Conservation (phyloP, 1,284 basidiomycete genomes). For the Apiotrichum siamense region DNA sequence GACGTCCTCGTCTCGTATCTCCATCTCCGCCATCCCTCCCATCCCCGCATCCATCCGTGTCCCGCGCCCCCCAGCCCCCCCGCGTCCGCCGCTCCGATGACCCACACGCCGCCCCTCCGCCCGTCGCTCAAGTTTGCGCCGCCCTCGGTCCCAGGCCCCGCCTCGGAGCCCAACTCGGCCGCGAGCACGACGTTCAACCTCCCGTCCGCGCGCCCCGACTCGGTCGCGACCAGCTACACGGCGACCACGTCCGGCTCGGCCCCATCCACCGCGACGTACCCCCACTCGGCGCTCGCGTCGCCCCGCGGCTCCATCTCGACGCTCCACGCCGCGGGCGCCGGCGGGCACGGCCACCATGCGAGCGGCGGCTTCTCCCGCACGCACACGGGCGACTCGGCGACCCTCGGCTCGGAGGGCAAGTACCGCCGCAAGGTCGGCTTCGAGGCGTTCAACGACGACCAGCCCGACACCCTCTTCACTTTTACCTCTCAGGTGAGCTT, state of each 20-base stretch:
- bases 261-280: background rate
- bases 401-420: conserved; percentile 41
- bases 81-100: background rate
- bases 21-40: background rate
- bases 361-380: conserved; percentile 14
- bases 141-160: too few species aligned
- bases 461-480: conserved; percentile 48
- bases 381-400: conserved; percentile 4
- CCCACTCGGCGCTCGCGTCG: background rate
- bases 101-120: background rate
- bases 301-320: conserved; percentile 3
- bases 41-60: background rate
- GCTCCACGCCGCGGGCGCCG: background rate
- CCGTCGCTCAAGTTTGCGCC: conserved; percentile 9
- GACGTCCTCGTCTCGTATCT: background rate
- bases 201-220: background rate
- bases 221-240: background rate
- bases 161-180: background rate
- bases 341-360: background rate
- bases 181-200: background rate
- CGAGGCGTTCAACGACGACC: conserved; percentile 64
- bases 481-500: conserved; percentile 49
- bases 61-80: background rate
- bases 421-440: conserved; percentile 83
- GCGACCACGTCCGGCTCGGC: background rate